Evolutionary conservation across 768 basidiomycete genomes (phyloP).

Genomic region (Podaxis mareebaensis): DNA sequence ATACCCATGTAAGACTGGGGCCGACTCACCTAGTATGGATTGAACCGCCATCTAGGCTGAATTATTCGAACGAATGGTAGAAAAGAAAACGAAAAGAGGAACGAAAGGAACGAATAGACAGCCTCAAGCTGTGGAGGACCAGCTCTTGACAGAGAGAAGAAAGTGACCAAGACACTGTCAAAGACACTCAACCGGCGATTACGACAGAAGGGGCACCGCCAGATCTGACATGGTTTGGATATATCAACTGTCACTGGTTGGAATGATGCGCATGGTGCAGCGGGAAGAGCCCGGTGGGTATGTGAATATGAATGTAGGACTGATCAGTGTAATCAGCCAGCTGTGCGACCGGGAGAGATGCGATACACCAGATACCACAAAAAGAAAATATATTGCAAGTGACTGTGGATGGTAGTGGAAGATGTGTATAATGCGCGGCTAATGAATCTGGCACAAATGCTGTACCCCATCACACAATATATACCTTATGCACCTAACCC

Average conservation of each 20-base stretch:
- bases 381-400: no score
- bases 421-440: no score
- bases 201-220: neutral
- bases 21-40: slow-evolving; percentile 38
- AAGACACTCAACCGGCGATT: neutral
- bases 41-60: slow-evolving; percentile 51
- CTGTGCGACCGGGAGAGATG: no score
- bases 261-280: slow-evolving; percentile 2
- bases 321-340: no score
- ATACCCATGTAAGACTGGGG: neutral
- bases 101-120: slow-evolving; percentile 21
- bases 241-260: neutral
- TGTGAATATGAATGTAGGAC: neutral
- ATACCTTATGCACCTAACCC: neutral
- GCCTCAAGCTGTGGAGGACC: slow-evolving; percentile 14
- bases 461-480: neutral
- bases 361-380: no score
- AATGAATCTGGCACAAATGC: no score
- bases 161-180: neutral
- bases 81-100: slow-evolving; percentile 21
- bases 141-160: slow-evolving; percentile 6
- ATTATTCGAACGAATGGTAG: slow-evolving; percentile 21
- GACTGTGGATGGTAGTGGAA: no score
- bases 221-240: slow-evolving; percentile 9
- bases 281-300: neutral